Conservation (phyloP, 805 yeast species). For the Teunomyces lycoperdinae region DNA sequence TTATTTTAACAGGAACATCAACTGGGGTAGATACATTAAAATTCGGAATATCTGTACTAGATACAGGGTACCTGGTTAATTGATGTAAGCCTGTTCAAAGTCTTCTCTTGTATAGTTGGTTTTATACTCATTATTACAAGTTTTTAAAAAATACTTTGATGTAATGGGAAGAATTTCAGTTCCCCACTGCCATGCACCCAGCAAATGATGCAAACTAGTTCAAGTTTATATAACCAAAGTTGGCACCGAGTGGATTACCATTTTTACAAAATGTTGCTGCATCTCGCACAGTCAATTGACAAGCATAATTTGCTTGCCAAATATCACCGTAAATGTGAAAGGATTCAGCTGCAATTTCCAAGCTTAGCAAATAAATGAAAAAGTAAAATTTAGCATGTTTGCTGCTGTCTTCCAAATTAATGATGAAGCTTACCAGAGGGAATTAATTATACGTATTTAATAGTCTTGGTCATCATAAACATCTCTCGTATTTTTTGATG, state of each 20-base stretch:
- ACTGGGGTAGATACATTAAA: background rate
- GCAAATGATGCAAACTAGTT: slow-evolving; percentile 29
- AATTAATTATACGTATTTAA: too few relatives aligned
- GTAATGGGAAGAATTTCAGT: background rate
- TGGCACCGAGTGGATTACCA: background rate
- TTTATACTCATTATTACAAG: slow-evolving; percentile 5
- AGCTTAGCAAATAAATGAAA: background rate
- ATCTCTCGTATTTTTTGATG: background rate
- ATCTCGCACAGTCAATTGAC: background rate
- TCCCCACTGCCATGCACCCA: slow-evolving; percentile 20
- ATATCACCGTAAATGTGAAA: background rate
- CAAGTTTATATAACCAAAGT: slow-evolving; percentile 23
- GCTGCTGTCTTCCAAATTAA: too few relatives aligned
- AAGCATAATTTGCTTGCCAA: background rate
- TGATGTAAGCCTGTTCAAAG: slow-evolving; percentile 3
- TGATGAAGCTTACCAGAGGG: too few relatives aligned
- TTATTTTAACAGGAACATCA: slow-evolving; percentile 20
- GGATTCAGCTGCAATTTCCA: background rate
- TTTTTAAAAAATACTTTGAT: background rate
- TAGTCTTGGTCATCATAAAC: too few relatives aligned
- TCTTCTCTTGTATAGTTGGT: slow-evolving; percentile 18
- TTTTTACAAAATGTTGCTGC: slow-evolving; percentile 9
- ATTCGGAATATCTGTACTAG: background rate
- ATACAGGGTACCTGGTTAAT: background rate
- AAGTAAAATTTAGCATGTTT: background rate